phyloP scores from a whole-genome alignment of 2,329 filamentous ascomycete species.

The Huntiella abstrusa region DNA sequence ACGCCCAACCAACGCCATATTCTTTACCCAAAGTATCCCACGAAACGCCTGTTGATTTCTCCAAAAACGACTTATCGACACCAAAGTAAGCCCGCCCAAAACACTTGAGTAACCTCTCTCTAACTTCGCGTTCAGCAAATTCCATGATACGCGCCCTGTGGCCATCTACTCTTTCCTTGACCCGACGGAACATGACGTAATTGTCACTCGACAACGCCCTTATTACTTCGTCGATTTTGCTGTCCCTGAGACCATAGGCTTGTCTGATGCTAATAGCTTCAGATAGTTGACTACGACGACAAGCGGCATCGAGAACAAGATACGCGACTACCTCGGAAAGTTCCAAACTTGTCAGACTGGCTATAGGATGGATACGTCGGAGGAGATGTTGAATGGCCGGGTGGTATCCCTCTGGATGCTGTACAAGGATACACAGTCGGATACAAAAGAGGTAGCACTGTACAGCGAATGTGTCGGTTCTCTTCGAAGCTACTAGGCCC shows the following conservation, averaged over 20 bases:
- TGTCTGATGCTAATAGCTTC: slow-evolving; percentile 52
- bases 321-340: slow-evolving; percentile 65
- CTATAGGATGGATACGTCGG: slow-evolving; percentile 45
- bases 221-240: slow-evolving; percentile 51
- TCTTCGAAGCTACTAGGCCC: slow-evolving; percentile 61
- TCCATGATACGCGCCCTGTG: slow-evolving; percentile 65
- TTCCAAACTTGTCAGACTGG: slow-evolving; percentile 52
- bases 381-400: slow-evolving; percentile 70
- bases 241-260: slow-evolving; percentile 41
- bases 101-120: slow-evolving; percentile 66
- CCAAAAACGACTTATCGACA: slow-evolving; percentile 49
- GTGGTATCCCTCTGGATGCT: slow-evolving; percentile 75
- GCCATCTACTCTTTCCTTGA: slow-evolving; percentile 56
- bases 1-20: slow-evolving; percentile 70
- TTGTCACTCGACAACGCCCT: slow-evolving; percentile 60
- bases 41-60: slow-evolving; percentile 44
- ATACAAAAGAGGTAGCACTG: slow-evolving; percentile 85
- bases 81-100: slow-evolving; percentile 65
- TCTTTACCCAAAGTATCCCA: slow-evolving; percentile 53
- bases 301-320: slow-evolving; percentile 72
- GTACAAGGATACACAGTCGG: slow-evolving; percentile 60
- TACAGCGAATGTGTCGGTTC: slow-evolving; percentile 65
- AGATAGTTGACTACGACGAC: slow-evolving; percentile 55
- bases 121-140: slow-evolving; percentile 57
- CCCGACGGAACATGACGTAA: slow-evolving; percentile 58